phyloP scores from a whole-genome alignment of 495 filamentous ascomycete species.

The Hypoxylon trugodes region DNA sequence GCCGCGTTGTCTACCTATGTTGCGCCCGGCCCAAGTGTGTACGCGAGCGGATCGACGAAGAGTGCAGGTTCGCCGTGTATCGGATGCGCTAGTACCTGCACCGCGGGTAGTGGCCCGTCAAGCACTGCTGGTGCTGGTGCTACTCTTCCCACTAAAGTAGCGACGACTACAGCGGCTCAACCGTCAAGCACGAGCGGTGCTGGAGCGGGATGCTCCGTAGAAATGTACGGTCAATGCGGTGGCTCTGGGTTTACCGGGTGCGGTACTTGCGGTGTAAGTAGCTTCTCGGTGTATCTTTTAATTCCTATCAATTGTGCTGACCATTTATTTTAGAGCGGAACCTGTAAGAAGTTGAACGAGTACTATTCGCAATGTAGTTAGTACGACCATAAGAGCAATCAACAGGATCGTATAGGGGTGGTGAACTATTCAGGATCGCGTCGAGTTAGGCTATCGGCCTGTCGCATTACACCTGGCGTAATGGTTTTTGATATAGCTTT shows the following conservation, averaged over 20 bases:
- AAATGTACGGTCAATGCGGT: conserved; percentile 56
- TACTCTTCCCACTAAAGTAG: not conserved
- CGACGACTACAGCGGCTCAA: conserved; percentile 20
- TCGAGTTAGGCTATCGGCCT: not conserved
- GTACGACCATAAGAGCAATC: not conserved
- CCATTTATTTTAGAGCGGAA: conserved; percentile 31
- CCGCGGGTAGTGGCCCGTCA: conserved; percentile 42
- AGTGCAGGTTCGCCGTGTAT: conserved; percentile 46
- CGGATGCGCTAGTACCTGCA: conserved; percentile 53
- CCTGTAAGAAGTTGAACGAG: conserved; percentile 36
- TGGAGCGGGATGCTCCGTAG: conserved; percentile 45
- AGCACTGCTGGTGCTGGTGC: conserved; percentile 31
- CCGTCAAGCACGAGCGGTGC: conserved; percentile 33
- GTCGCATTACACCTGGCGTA: not conserved
- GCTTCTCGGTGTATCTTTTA: not conserved
- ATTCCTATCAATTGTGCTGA: conserved; percentile 1
- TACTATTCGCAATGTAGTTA: conserved; percentile 53
- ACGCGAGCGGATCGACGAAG: conserved; percentile 50
- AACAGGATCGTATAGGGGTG: not conserved
- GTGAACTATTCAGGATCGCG: not conserved
- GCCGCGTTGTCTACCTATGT: conserved; percentile 45
- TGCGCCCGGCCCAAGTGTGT: conserved; percentile 53
- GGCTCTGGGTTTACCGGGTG: conserved; percentile 56
- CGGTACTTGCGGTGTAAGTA: conserved; percentile 51
- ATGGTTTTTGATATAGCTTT: conserved; percentile 10